Evolutionary conservation across 352 stramenopile genomes (phyloP).

Genomic region (Globisporangium lucens): DNA sequence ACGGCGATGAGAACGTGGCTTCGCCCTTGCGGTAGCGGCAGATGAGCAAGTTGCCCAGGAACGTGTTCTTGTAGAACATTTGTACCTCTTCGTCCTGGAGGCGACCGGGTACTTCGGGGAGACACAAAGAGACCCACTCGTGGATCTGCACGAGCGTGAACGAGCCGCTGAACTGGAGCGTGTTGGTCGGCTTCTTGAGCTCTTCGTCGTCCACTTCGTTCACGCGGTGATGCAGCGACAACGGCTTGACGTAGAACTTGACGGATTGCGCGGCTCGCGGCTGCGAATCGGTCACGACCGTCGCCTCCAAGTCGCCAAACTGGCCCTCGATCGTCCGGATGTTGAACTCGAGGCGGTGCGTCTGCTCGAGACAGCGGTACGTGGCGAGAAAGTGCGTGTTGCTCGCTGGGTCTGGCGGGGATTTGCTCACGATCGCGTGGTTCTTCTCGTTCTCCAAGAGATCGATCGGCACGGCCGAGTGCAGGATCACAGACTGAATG

Average conservation of each 20-base stretch:
- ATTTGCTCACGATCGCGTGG: constrained; percentile 73
- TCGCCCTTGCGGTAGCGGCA: constrained; percentile 76
- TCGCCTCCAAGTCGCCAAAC: constrained; percentile 75
- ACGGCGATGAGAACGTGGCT: constrained; percentile 71
- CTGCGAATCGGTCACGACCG: constrained; percentile 58
- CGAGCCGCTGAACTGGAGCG: constrained; percentile 60
- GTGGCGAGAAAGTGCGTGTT: constrained; percentile 76
- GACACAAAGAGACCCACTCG: constrained; percentile 79
- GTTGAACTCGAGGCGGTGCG: constrained; percentile 74
- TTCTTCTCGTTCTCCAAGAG: constrained; percentile 77
- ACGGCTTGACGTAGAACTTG: constrained; percentile 76
- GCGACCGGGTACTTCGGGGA: constrained; percentile 70
- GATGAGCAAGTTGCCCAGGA: constrained; percentile 66
- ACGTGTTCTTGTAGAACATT: constrained; percentile 79
- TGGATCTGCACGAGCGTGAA: constrained; percentile 86
- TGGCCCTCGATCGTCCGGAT: constrained; percentile 85
- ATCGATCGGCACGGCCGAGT: constrained; percentile 72
- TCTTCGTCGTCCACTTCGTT: constrained; percentile 57
- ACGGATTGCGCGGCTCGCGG: constrained; percentile 66
- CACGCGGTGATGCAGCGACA: constrained; percentile 80
- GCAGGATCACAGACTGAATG: constrained; percentile 74
- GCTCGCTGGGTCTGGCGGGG: constrained; percentile 39
- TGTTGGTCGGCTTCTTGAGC: constrained; percentile 54
- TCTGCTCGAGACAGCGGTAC: constrained; percentile 76
- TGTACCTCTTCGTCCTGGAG: constrained; percentile 67